Evolutionary conservation across 176 grass and related monocot genomes (phyloP), one percentile per base, ranked within the genome.

Genomic region (Thalia dealbata): DNA sequence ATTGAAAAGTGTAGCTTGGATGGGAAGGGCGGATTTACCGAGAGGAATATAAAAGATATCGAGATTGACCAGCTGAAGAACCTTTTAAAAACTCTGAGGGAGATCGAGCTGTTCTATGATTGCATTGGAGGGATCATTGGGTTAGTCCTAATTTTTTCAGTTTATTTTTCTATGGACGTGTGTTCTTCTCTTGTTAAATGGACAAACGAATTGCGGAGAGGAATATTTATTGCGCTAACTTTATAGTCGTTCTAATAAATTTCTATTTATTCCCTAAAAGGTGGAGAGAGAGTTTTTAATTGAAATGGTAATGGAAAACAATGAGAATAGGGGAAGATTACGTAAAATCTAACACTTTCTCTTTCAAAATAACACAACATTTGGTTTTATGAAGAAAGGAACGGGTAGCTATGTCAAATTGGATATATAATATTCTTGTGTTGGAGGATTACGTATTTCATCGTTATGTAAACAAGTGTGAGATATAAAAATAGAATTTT

Each of bases 51-150:
- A 38, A 61, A 32, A 28, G 50, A 75, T 50, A 69, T 58, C 28
- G 85, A 86, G 10, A 78, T 76, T 78, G 76, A 81, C 52, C 75
- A 78, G 81, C 81, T 92, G 16, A 69, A 73, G 19, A 83, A 63
- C 30, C 81, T 97, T 81, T 90, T 97, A 32, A 90, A 88, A 42
- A 87, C 84, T 72, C 82, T 97, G 9, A 71, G 67, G 8, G 87
- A 80, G 80, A 84, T 92, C 50, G 89, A 97, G 25, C 75, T 86
- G 64, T 97, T 97, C 67, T 92, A 97, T 14, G 78, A 90, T 74
- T 97, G 87, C 85, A 92, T 97, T 72, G 93, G 93, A 29, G 93
- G 93, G 38, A 92, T 97, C 77, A 84, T 97, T 65, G 93, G 93
- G 93, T 97, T 61, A 92, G 85, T 76, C 51, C 73, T 62, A 19